These are phyloP conservation scores for Crithidia fasciculata DNA, from an alignment of 208 protist species.

Conservation along the genomic window DNA sequence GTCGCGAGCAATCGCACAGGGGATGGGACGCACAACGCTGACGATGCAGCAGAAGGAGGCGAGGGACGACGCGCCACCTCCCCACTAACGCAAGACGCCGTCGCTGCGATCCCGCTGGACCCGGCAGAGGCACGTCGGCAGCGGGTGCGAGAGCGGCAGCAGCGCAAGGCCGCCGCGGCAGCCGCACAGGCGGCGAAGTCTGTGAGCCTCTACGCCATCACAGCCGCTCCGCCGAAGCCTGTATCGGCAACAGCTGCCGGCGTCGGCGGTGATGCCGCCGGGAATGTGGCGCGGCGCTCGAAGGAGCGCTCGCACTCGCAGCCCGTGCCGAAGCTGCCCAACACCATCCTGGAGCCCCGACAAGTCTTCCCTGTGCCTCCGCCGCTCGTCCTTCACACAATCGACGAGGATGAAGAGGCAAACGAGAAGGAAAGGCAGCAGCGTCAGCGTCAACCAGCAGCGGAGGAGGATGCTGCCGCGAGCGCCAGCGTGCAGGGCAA, in stretches of 20 bases:
- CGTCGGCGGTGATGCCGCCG: slow-evolving; percentile 4
- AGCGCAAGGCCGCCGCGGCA: slow-evolving; percentile 21
- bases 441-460: too few species aligned
- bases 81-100: slow-evolving; percentile 66
- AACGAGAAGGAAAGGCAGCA: too few species aligned
- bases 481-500: too few species aligned
- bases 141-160: slow-evolving; percentile 32
- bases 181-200: slow-evolving; percentile 29
- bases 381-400: slow-evolving; percentile 65
- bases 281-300: slow-evolving; percentile 5
- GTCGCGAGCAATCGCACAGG: not conserved
- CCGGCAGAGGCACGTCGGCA: slow-evolving; percentile 37
- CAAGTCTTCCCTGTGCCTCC: slow-evolving; percentile 49
- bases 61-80: slow-evolving; percentile 32
- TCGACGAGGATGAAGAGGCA: slow-evolving; percentile 62
- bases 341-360: slow-evolving; percentile 39
- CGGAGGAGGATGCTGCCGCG: too few species aligned
- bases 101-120: slow-evolving; percentile 59
- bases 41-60: not conserved
- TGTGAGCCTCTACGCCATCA: slow-evolving; percentile 43
- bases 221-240: slow-evolving; percentile 23
- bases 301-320: slow-evolving; percentile 53
- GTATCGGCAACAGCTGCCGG: slow-evolving; percentile 13
- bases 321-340: slow-evolving; percentile 42
- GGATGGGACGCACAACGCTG: not conserved